These are phyloP conservation scores for Beta vulgaris DNA, from an alignment of 148 eudicot species.

Conservation along the genomic window DNA sequence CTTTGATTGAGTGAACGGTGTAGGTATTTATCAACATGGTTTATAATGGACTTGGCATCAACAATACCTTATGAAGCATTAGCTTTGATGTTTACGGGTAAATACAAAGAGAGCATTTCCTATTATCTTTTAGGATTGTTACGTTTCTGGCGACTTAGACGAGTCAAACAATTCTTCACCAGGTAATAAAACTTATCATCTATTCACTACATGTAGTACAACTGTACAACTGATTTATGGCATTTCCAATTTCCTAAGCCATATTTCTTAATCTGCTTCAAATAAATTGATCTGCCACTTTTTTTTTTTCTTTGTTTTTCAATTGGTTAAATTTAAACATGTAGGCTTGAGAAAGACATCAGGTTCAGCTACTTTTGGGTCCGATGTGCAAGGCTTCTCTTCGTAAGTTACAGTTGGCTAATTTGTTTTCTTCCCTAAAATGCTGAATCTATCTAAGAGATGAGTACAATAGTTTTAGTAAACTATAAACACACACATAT, in stretches of 20 bases:
- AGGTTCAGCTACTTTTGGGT: constrained; percentile 87
- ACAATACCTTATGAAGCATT: constrained; percentile 72
- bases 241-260: too few relatives aligned
- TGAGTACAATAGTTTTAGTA: too few relatives aligned
- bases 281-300: not conserved
- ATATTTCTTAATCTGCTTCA: too few relatives aligned
- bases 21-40: constrained; percentile 85
- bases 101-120: constrained; percentile 42
- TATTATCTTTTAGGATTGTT: constrained; percentile 57
- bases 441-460: too few relatives aligned
- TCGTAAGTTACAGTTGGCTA: constrained; percentile 54
- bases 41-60: constrained; percentile 80
- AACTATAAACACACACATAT: too few relatives aligned
- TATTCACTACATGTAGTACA: too few relatives aligned
- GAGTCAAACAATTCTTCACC: constrained; percentile 70
- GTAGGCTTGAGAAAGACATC: constrained; percentile 93
- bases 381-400: constrained; percentile 71
- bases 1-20: constrained; percentile 30
- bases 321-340: not conserved
- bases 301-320: not conserved
- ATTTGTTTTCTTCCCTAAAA: too few relatives aligned
- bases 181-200: too few relatives aligned
- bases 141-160: constrained; percentile 78
- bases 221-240: too few relatives aligned
- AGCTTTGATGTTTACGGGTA: constrained; percentile 50